Evolutionary conservation across 495 filamentous ascomycete genomes (phyloP).

Genomic region (Hyaloscypha bicolor): DNA sequence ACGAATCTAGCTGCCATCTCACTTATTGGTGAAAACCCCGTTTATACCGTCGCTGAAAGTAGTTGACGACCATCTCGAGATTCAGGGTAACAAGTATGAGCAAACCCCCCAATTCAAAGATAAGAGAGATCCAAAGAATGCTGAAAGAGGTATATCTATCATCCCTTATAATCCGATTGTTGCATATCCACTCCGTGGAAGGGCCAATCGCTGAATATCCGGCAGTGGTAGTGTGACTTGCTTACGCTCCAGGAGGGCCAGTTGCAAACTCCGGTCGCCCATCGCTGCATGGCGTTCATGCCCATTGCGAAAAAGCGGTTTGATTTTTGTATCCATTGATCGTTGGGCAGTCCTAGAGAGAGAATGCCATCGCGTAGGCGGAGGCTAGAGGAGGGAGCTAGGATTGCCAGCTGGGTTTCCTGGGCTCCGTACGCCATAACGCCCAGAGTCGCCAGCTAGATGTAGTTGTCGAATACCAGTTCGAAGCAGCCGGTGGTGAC

Average conservation of each 20-base stretch:
- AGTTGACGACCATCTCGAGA: not conserved
- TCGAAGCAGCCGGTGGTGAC: too few species aligned
- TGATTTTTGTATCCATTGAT: not conserved
- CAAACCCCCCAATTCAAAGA: not conserved
- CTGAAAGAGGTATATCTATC: not conserved
- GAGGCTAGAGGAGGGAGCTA: too few species aligned
- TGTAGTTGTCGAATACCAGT: not conserved
- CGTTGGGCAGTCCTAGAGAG: not conserved
- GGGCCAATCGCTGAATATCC: too few species aligned
- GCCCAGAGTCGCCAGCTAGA: not conserved
- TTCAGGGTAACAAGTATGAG: not conserved
- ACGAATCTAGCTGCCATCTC: not conserved
- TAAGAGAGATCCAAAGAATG: not conserved
- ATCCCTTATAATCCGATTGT: not conserved
- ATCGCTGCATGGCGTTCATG: not conserved
- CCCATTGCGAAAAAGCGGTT: not conserved
- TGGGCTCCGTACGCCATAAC: too few species aligned
- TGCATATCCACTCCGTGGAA: not conserved
- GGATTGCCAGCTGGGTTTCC: not conserved
- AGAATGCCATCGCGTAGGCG: not conserved
- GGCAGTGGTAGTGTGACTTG: not conserved
- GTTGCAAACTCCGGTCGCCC: not conserved
- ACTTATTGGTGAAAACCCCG: not conserved
- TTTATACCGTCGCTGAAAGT: not conserved
- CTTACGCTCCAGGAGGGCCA: not conserved